Base-by-base conservation (phyloP, 108 stramenopile species). In the Hondaea fermentalgiana region DNA sequence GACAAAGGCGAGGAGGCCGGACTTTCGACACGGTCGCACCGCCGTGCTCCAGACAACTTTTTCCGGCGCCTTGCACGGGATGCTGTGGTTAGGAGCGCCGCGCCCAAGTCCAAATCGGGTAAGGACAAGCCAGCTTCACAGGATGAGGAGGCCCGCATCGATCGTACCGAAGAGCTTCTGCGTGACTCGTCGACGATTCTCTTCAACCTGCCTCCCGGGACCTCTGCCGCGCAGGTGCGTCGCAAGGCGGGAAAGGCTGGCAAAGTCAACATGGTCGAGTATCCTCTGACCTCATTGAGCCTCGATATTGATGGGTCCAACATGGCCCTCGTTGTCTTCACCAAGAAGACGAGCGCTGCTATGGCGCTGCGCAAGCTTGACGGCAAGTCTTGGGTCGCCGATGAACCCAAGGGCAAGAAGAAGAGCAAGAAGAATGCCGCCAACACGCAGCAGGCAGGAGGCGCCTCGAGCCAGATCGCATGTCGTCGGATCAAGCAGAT, bases 221-320 rank as follows among this genome's bases (percentile, higher is more conserved):
- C 76, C 17, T 45, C 45, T 17, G 76, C 45, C 6, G 49, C 76
- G 10, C 76, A 83, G 49, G 49, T 83, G 16, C 45, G 76, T 17
- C 45, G 51, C 49, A 83, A 83, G 49, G 76, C 76, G 8, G 76
- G 76, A 43, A 83, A 83, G 76, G 23, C 76, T 23, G 76, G 76
- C 76, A 83, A 83, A 23, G 76, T 83, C 49, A 83, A 83, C 76
- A 47, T 83, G 45, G 51, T 83, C 49, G 49, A 83, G 76, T 53
- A 53, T 16, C 76, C 76, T 12, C 51, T 53, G 49, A 83, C n/a
- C 19, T 83, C 76, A 12, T 17, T 47, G 14, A 53, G 51, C 5
- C 51, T 83, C 51, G 49, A 17, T 12, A 12, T 53, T 12, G 76
- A 83, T 12, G 64, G 64, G 14, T 8, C 10, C 3, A 53, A 83